Conservation (phyloP, 2,329 filamentous ascomycete species). For the Fusarium austroafricanum region DNA sequence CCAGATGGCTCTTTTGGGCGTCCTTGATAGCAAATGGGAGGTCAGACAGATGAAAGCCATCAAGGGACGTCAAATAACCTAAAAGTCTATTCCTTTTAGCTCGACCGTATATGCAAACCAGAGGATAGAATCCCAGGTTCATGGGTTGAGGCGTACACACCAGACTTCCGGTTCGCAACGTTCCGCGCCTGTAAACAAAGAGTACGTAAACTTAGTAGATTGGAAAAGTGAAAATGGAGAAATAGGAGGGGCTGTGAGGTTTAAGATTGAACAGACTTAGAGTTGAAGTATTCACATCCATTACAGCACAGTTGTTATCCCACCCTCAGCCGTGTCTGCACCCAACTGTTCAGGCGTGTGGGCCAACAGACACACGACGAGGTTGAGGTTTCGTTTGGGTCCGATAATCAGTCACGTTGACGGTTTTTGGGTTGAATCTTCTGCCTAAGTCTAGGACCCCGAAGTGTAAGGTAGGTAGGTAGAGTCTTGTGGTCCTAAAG, state of each 20-base stretch:
- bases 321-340: constrained; percentile 34
- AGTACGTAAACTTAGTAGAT: not conserved
- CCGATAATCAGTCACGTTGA: constrained; percentile 36
- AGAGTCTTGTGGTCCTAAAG: constrained; percentile 17
- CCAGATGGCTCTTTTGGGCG: constrained; percentile 21
- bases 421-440: constrained; percentile 13
- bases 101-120: constrained; percentile 1
- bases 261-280: constrained; percentile 17
- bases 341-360: constrained; percentile 32
- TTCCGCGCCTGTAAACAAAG: constrained; percentile 4
- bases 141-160: constrained; percentile 15
- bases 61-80: constrained; percentile 28
- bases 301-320: constrained; percentile 32
- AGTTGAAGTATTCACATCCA: constrained; percentile 24
- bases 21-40: constrained; percentile 17
- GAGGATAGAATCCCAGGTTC: constrained; percentile 13
- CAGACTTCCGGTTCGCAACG: constrained; percentile 34
- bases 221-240: not conserved
- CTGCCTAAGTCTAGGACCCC: constrained; percentile 31
- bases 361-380: constrained; percentile 34
- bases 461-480: constrained; percentile 1
- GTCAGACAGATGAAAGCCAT: constrained; percentile 7
- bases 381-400: constrained; percentile 20
- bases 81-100: constrained; percentile 32
- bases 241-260: constrained; percentile 25